phyloP scores from a whole-genome alignment of 2,329 filamentous ascomycete species.

The Penicillium sp. region DNA sequence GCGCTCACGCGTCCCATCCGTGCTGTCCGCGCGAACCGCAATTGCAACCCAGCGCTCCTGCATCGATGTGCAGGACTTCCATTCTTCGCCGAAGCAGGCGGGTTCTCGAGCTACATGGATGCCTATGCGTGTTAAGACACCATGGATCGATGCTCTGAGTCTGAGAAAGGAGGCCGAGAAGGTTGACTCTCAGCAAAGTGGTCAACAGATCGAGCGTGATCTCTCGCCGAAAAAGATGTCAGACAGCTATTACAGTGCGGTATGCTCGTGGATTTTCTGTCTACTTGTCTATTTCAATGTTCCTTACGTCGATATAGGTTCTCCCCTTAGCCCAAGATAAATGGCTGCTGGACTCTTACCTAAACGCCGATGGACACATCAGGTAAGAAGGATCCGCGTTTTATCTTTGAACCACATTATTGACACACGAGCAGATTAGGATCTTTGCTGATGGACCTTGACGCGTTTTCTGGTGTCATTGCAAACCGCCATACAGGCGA shows the following conservation, averaged over 20 bases:
- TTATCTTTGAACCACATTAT: slow-evolving; percentile 12
- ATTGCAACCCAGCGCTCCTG: slow-evolving; percentile 12
- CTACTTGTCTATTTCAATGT: not conserved
- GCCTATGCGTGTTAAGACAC: slow-evolving; percentile 62
- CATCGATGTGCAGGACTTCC: slow-evolving; percentile 25
- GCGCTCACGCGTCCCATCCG: slow-evolving; percentile 18
- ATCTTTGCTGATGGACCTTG: slow-evolving; percentile 76
- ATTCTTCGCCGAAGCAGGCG: slow-evolving; percentile 27
- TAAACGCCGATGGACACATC: slow-evolving; percentile 75
- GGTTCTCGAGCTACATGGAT: slow-evolving; percentile 46
- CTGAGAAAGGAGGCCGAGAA: slow-evolving; percentile 50
- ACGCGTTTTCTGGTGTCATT: slow-evolving; percentile 74
- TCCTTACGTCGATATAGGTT: slow-evolving; percentile 46
- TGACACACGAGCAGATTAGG: slow-evolving; percentile 54
- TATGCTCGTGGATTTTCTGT: slow-evolving; percentile 39
- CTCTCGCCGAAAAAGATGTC: slow-evolving; percentile 68
- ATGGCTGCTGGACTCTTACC: slow-evolving; percentile 75
- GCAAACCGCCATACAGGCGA: slow-evolving; percentile 73
- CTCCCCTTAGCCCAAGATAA: slow-evolving; percentile 72
- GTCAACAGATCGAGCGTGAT: slow-evolving; percentile 50
- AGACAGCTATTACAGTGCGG: slow-evolving; percentile 69
- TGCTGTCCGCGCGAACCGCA: slow-evolving; percentile 13
- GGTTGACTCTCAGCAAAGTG: slow-evolving; percentile 18
- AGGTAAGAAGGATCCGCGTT: slow-evolving; percentile 43
- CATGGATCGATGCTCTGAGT: slow-evolving; percentile 67